Percentiles rank a stretch among this genome's conserved stretches.
These are phyloP conservation scores for Plasmopara muralis DNA, from an alignment of 352 stramenopile species.

Conservation along the genomic window DNA sequence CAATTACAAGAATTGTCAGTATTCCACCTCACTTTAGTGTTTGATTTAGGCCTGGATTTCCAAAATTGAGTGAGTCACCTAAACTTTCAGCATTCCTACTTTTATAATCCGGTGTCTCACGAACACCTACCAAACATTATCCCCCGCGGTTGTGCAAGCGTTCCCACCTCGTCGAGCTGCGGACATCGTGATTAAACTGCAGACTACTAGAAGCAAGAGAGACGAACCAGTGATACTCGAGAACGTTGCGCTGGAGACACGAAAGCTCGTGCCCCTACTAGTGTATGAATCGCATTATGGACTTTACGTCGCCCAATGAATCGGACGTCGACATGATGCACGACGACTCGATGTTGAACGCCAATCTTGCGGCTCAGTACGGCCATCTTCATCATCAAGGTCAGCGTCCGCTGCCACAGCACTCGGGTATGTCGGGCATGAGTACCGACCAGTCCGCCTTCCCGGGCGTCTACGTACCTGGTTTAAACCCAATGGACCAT, in stretches of 20 bases:
- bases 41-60: too few relatives aligned
- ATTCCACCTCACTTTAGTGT: too few relatives aligned
- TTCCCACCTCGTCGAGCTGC: too few relatives aligned
- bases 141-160: too few relatives aligned
- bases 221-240: not conserved
- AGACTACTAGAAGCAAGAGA: not conserved
- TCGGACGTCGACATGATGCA: slow-evolving; percentile 76
- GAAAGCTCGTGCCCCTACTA: not conserved
- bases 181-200: not conserved
- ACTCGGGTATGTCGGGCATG: slow-evolving; percentile 10
- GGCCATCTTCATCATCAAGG: slow-evolving; percentile 22
- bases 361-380: slow-evolving; percentile 45
- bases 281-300: slow-evolving; percentile 25
- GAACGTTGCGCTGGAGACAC: not conserved
- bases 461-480: slow-evolving; percentile 42
- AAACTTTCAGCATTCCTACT: too few relatives aligned
- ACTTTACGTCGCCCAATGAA: slow-evolving; percentile 47
- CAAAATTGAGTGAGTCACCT: too few relatives aligned
- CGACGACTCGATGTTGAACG: slow-evolving; percentile 48
- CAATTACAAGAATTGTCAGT: too few relatives aligned
- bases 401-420: slow-evolving; percentile 9
- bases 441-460: slow-evolving; percentile 24
- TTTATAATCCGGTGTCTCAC: too few relatives aligned
- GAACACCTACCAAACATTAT: too few relatives aligned
- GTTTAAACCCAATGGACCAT: slow-evolving; percentile 40